phyloP scores from a whole-genome alignment of 495 filamentous ascomycete genomes.

The Neurospora sp. region DNA sequence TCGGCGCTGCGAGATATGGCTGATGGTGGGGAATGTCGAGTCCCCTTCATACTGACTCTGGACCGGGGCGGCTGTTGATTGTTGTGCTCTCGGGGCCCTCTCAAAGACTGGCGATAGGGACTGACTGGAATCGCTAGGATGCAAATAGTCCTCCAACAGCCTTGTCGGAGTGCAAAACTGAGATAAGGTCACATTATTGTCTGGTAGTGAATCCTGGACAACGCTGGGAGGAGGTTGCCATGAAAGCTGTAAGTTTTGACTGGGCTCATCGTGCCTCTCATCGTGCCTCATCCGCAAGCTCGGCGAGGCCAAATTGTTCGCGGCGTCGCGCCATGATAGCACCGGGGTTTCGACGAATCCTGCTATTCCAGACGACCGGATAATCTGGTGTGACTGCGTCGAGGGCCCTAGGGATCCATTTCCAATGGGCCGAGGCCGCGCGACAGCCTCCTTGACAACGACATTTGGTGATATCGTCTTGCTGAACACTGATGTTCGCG shows the following conservation, averaged over 20 bases:
- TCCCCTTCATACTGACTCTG: neutral
- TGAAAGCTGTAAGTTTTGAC: constrained; percentile 12
- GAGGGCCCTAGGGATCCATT: neutral
- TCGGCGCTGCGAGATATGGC: neutral
- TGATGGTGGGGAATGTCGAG: neutral
- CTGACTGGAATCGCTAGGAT: constrained; percentile 20
- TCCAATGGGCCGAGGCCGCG: neutral
- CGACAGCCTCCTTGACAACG: neutral
- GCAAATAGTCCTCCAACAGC: constrained; percentile 31
- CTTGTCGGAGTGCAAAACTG: constrained; percentile 31
- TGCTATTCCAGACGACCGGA: neutral
- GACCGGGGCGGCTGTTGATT: neutral
- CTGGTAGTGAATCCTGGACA: constrained; percentile 31
- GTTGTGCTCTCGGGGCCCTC: neutral
- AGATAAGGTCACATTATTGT: constrained; percentile 15
- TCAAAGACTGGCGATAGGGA: neutral
- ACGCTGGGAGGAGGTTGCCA: constrained; percentile 30
- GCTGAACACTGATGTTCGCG: constrained; percentile 1
- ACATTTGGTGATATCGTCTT: neutral
- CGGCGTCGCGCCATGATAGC: constrained; percentile 35
- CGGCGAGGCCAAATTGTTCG: constrained; percentile 36
- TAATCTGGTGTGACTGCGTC: neutral
- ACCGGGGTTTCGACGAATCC: constrained; percentile 17
- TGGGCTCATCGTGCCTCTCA: neutral
- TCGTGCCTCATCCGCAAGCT: constrained; percentile 8